phyloP scores from a whole-genome alignment of 2,329 filamentous ascomycete genomes.

The Sclerotinia trifoliorum region DNA sequence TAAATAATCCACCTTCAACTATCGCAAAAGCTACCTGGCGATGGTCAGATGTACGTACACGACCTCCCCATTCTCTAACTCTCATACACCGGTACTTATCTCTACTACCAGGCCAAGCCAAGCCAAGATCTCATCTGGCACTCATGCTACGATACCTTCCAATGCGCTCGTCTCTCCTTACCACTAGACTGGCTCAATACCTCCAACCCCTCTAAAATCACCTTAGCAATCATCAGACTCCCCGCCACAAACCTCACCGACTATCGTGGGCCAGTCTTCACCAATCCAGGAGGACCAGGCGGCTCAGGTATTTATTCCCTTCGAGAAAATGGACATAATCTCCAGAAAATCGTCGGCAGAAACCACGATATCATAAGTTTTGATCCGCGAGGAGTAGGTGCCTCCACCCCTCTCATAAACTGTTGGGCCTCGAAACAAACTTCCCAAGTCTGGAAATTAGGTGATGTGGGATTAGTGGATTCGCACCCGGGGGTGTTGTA shows the following conservation, averaged over 20 bases:
- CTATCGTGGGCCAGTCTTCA: constrained; percentile 31
- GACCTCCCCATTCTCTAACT: too few relatives aligned
- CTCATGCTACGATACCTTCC: constrained; percentile 30
- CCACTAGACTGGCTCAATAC: constrained; percentile 34
- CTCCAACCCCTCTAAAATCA: constrained; percentile 25
- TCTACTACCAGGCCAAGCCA: neutral
- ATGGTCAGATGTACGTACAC: constrained; percentile 3
- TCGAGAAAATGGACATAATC: constrained; percentile 35
- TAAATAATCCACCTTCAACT: neutral
- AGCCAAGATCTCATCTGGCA: constrained; percentile 31
- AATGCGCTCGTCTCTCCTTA: constrained; percentile 35
- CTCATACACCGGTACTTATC: neutral
- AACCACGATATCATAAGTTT: constrained; percentile 53
- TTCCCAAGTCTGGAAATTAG: constrained; percentile 47
- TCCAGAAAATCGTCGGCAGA: constrained; percentile 46
- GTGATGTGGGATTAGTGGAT: constrained; percentile 47
- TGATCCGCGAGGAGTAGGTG: constrained; percentile 50
- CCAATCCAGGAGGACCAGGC: constrained; percentile 46
- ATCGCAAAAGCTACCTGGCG: neutral
- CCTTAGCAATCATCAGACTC: constrained; percentile 30
- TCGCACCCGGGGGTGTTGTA: constrained; percentile 48
- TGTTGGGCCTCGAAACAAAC: constrained; percentile 49
- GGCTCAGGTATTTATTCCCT: constrained; percentile 44
- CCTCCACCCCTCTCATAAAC: constrained; percentile 48
- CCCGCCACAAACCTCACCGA: constrained; percentile 28